These are phyloP conservation scores for Lupinus albus DNA, from an alignment of 306 rosid genomes.

Conservation along the genomic window DNA sequence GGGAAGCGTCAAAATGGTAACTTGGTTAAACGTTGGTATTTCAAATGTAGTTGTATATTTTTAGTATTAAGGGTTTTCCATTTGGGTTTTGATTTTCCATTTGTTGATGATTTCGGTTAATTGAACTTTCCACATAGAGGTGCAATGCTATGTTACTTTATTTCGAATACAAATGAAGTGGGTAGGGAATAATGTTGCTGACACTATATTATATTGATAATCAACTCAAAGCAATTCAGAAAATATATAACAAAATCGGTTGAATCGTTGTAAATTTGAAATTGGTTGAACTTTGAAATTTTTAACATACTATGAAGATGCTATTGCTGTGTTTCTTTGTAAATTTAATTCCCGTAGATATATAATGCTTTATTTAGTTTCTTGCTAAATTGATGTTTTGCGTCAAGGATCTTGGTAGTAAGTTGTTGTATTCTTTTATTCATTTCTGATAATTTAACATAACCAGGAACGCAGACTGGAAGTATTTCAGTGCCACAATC, in stretches of 20 bases:
- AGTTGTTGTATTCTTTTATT: conserved; percentile 13
- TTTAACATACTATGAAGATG: conserved; percentile 1
- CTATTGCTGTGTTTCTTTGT: background rate
- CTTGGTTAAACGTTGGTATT: too few species aligned
- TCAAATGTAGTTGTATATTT: too few species aligned
- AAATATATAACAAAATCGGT: too few species aligned
- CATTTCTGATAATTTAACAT: conserved; percentile 22
- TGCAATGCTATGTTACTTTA: background rate
- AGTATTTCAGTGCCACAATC: conserved; percentile 43
- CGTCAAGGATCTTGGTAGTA: background rate
- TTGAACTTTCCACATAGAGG: background rate
- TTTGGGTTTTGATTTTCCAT: background rate
- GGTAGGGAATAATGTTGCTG: background rate
- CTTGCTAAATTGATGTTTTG: background rate
- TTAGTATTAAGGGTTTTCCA: conserved; percentile 34
- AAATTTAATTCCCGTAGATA: background rate
- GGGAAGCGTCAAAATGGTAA: conserved; percentile 48
- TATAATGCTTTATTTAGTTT: background rate
- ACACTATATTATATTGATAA: background rate
- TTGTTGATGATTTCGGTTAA: background rate
- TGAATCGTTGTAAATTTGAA: too few species aligned
- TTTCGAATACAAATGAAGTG: background rate
- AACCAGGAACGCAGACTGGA: conserved; percentile 47
- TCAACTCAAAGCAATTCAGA: background rate
- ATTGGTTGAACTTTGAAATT: background rate